Evolutionary conservation across 2,329 filamentous ascomycete genomes (phyloP).

Genomic region (Elsinoe necatrix): DNA sequence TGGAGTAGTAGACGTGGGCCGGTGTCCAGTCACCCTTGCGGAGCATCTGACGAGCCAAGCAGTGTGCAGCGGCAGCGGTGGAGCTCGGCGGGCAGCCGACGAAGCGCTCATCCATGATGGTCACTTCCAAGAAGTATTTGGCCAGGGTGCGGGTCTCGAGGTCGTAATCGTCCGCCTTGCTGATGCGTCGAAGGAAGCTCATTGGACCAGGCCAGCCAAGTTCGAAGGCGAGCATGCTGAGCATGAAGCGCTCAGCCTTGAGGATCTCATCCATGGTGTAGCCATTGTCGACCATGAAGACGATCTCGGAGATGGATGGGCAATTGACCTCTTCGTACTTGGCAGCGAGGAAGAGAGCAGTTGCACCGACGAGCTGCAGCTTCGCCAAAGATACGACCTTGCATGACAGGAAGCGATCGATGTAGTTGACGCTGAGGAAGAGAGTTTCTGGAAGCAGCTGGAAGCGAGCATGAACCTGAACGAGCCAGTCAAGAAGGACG

Average conservation of each 20-base stretch:
- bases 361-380: constrained; percentile 90
- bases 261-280: constrained; percentile 88
- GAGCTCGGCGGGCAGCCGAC: constrained; percentile 87
- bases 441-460: constrained; percentile 85
- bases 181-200: constrained; percentile 94
- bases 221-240: constrained; percentile 91
- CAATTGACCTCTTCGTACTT: constrained; percentile 99
- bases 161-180: constrained; percentile 97
- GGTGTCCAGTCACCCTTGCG: constrained; percentile 82
- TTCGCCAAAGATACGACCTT: constrained; percentile 95
- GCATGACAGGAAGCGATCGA: constrained; percentile 88
- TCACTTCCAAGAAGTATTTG: constrained; percentile 96
- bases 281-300: constrained; percentile 94
- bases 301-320: constrained; percentile 87
- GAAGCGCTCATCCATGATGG: constrained; percentile 96
- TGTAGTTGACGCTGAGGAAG: constrained; percentile 91
- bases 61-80: constrained; percentile 83
- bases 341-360: constrained; percentile 87
- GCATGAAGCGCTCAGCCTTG: constrained; percentile 96
- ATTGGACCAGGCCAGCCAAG: constrained; percentile 97
- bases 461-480: constrained; percentile 92
- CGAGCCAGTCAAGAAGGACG: constrained; percentile 94
- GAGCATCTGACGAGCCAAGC: constrained; percentile 78
- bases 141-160: constrained; percentile 88
- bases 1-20: constrained; percentile 83